Conservation (phyloP, 2,329 filamentous ascomycete genomes). For the Microcyclosporella mali region DNA sequence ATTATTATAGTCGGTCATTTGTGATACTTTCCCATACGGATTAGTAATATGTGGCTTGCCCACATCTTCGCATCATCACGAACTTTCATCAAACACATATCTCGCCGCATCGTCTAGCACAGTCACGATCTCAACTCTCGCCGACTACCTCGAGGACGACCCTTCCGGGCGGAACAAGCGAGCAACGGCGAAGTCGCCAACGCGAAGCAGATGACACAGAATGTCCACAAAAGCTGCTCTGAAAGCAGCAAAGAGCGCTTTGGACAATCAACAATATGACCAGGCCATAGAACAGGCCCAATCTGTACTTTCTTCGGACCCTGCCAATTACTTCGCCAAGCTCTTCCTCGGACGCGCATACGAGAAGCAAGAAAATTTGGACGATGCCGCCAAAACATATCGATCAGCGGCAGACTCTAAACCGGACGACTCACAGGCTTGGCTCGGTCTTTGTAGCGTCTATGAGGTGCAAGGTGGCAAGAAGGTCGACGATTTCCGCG, state of each 20-base stretch:
- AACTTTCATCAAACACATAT: too few relatives aligned
- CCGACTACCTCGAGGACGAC: too few relatives aligned
- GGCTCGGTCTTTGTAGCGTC: slow-evolving; percentile 81
- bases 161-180: too few relatives aligned
- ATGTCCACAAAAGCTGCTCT: slow-evolving; percentile 51
- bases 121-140: too few relatives aligned
- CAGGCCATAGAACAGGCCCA: slow-evolving; percentile 65
- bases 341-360: slow-evolving; percentile 83
- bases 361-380: slow-evolving; percentile 65
- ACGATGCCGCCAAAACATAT: slow-evolving; percentile 73
- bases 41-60: too few relatives aligned
- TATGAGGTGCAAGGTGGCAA: slow-evolving; percentile 60
- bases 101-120: too few relatives aligned
- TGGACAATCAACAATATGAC: slow-evolving; percentile 73
- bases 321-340: slow-evolving; percentile 75
- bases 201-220: slow-evolving; percentile 7
- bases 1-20: too few relatives aligned
- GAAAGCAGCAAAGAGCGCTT: slow-evolving; percentile 71
- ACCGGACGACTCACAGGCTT: slow-evolving; percentile 72
- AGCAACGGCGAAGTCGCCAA: not conserved
- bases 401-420: slow-evolving; percentile 64
- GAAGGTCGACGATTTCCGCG: slow-evolving; percentile 67
- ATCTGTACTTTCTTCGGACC: slow-evolving; percentile 63
- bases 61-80: too few relatives aligned
- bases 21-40: too few relatives aligned